Evolutionary conservation across 202 grass and related monocot species (phyloP), one percentile per base, ranked within the genome.

Genomic region (Setaria viridis): DNA sequence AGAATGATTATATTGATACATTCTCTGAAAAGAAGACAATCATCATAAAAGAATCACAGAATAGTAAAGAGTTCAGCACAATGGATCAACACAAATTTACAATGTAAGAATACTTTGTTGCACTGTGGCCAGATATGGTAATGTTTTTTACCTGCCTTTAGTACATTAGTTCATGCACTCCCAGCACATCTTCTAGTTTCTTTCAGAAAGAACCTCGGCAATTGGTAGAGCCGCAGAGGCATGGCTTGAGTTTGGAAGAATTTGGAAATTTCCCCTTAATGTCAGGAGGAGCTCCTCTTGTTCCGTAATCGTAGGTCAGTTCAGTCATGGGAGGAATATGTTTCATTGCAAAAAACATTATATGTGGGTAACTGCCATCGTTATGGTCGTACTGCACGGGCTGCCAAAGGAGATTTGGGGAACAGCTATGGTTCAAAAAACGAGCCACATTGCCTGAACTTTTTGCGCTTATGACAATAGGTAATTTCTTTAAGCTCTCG

Each of bases 341-440:
- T 62, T 95, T 92, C 70, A 89, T 48, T 9, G 93, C 86, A 66
- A 95, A 95, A 70, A 95, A 89, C 86, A 89, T 87, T 80, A 93
- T 82, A 41, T 91, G 86, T 3, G 86, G 82, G 64, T 79, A 81
- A 69, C 17, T 64, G 20, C 76, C 83, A 76, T 91, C 86, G 2
- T 62, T 53, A 72, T 94, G 85, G 43, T 90, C 86, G 29, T 82
- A 81, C 30, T 81, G 83, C 19, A 95, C 90, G 10, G 91, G 67
- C 74, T 95, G 93, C 88, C 93, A 93, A 60, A 95, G 85, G 41
- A 95, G 74, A 83, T 95, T 95, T 20, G 93, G 90, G 51, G 89
- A 88, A 46, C 93, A 95, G 76, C 93, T 90, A 80, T 96, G 94
- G 74, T 96, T 96, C 63, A 93, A 71, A 77, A 96, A 96, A 29